Evolutionary conservation across 2,329 filamentous ascomycete genomes (phyloP).

Genomic region (Colletotrichum horii): DNA sequence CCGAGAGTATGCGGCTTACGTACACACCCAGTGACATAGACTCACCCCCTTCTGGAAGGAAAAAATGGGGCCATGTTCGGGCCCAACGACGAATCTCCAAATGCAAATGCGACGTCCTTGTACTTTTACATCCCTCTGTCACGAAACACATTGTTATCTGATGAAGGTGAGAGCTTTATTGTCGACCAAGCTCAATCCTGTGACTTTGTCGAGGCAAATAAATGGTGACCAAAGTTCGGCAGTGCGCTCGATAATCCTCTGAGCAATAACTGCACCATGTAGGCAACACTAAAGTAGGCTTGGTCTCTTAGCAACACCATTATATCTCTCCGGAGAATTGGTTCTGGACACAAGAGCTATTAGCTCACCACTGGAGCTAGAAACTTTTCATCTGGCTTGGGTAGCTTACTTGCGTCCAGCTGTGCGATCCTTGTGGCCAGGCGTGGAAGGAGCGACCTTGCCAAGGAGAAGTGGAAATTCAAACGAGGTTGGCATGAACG

Average conservation of each 20-base stretch:
- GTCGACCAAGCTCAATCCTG: neutral
- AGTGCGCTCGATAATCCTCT: neutral
- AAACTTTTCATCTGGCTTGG: accelerated
- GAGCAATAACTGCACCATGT: neutral
- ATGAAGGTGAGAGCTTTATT: neutral
- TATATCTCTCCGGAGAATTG: neutral
- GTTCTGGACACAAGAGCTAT: neutral
- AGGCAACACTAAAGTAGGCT: neutral
- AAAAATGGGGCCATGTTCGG: neutral
- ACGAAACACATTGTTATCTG: neutral
- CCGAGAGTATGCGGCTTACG: conserved; percentile 14
- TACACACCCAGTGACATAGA: conserved; percentile 4
- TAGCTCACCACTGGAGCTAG: neutral
- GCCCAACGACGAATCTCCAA: neutral
- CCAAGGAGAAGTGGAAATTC: neutral
- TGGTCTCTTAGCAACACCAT: neutral
- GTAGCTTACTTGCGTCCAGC: neutral
- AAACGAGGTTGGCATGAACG: neutral
- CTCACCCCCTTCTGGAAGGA: neutral
- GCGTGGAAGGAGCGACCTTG: neutral
- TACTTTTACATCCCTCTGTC: neutral
- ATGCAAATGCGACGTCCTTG: neutral
- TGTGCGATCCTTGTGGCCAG: neutral
- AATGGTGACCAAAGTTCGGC: neutral
- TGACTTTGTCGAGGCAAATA: neutral